These are phyloP conservation scores for Cytospora chrysosperma DNA, from an alignment of 2,329 filamentous ascomycete genomes.

Conservation along the genomic window DNA sequence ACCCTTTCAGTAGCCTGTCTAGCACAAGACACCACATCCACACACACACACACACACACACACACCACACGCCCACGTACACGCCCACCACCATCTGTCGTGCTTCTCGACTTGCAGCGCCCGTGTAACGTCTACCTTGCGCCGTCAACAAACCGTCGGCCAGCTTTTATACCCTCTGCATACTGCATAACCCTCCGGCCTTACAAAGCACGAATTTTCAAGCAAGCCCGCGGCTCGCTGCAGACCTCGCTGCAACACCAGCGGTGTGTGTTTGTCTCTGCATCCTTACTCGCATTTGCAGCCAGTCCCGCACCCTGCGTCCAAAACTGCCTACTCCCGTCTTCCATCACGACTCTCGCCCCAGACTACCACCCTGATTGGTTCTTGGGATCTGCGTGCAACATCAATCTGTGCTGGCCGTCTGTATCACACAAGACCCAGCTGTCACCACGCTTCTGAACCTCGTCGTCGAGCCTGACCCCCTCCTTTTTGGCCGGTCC, in stretches of 20 bases:
- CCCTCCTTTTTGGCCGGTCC: background rate
- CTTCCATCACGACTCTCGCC: constrained; percentile 11
- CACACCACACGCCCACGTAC: background rate
- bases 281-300: background rate
- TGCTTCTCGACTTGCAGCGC: background rate
- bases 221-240: background rate
- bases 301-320: background rate
- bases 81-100: background rate
- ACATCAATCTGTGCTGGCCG: background rate
- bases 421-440: constrained; percentile 13
- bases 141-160: background rate
- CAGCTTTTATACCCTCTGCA: background rate
- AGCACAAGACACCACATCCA: too few relatives aligned
- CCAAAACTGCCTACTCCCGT: constrained; percentile 13
- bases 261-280: background rate
- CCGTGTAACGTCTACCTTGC: background rate
- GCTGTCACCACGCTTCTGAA: background rate
- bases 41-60: too few relatives aligned
- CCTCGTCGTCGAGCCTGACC: background rate
- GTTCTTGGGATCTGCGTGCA: constrained; percentile 11
- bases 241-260: background rate
- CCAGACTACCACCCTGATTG: constrained; percentile 8
- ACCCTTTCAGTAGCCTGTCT: background rate
- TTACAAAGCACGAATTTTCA: background rate
- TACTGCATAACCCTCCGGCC: background rate